A percentile compares a stretch with the other conserved stretches of the same genome.
Evolutionary conservation across 2,329 filamentous ascomycete genomes (phyloP).

Genomic region (Ophiostoma perfectum): DNA sequence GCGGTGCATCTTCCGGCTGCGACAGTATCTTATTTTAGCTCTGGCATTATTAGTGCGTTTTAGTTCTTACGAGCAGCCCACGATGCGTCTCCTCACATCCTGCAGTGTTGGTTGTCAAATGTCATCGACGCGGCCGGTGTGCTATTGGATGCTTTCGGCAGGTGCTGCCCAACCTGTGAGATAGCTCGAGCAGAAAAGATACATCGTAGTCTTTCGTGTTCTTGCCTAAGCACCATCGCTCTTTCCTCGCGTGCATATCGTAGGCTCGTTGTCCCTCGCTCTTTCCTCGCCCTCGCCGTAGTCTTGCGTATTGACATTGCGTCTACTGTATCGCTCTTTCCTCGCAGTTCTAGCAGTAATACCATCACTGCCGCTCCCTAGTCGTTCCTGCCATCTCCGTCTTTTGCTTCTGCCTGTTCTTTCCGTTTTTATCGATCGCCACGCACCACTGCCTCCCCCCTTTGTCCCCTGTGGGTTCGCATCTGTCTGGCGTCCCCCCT

Average conservation of each 20-base stretch:
- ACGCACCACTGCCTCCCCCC: slow-evolving; percentile 11
- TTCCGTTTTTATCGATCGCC: slow-evolving; percentile 11
- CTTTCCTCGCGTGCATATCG: neutral
- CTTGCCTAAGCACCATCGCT: neutral
- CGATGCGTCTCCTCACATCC: too few species aligned
- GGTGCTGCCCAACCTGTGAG: neutral
- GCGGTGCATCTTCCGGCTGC: slow-evolving; percentile 6
- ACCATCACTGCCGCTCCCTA: neutral
- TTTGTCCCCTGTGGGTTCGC: slow-evolving; percentile 14
- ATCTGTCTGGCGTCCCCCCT: slow-evolving; percentile 8
- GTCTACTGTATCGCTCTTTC: neutral
- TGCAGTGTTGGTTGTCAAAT: neutral
- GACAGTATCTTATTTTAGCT: slow-evolving; percentile 6
- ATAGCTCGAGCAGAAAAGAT: too few species aligned
- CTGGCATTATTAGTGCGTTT: neutral
- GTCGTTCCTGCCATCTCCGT: neutral
- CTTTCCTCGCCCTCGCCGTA: too few species aligned
- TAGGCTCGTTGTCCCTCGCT: neutral
- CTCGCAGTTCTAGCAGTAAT: neutral
- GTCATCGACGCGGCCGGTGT: neutral
- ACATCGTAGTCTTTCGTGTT: neutral
- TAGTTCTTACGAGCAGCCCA: too few species aligned
- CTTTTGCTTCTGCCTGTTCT: too few species aligned
- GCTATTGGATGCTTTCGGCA: neutral
- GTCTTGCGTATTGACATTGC: too few species aligned